A percentile compares a stretch with the other conserved stretches of the same genome.
Conservation (phyloP, 2,329 filamentous ascomycete genomes). For the Chaetomiaceae sp. region DNA sequence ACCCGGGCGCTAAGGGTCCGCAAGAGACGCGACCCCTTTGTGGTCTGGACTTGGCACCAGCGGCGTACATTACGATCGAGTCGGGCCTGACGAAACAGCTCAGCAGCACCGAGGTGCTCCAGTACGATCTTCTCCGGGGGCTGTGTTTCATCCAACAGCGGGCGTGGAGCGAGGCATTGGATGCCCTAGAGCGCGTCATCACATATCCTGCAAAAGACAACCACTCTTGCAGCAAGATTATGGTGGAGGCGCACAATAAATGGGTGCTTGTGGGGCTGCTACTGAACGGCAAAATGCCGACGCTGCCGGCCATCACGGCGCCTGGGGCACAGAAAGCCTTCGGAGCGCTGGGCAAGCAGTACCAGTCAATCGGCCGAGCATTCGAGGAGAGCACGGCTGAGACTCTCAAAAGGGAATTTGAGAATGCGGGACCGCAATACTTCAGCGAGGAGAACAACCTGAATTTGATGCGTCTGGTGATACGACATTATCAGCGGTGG, state of each 20-base stretch:
- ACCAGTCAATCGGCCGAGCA: slow-evolving; percentile 63
- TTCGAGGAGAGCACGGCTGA: slow-evolving; percentile 58
- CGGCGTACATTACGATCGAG: slow-evolving; percentile 55
- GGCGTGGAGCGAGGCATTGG: slow-evolving; percentile 59
- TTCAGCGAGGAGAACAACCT: slow-evolving; percentile 72
- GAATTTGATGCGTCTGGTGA: slow-evolving; percentile 65
- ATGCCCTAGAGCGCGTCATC: slow-evolving; percentile 61
- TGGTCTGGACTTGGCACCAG: slow-evolving; percentile 42
- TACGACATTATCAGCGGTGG: slow-evolving; percentile 68
- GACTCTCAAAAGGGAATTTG: slow-evolving; percentile 52
- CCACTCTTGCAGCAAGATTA: slow-evolving; percentile 63
- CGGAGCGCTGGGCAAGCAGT: slow-evolving; percentile 59
- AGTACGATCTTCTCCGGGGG: slow-evolving; percentile 64
- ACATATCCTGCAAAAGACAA: slow-evolving; percentile 61
- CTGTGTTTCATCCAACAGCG: slow-evolving; percentile 58
- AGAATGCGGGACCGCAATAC: slow-evolving; percentile 46
- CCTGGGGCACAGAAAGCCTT: slow-evolving; percentile 52
- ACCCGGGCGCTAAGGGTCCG: slow-evolving; percentile 45
- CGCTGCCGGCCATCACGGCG: slow-evolving; percentile 54
- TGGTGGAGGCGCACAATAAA: slow-evolving; percentile 88
- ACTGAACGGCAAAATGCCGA: slow-evolving; percentile 55
- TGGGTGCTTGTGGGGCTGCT: slow-evolving; percentile 78
- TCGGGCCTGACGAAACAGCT: slow-evolving; percentile 56
- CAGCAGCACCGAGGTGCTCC: slow-evolving; percentile 51
- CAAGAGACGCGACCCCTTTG: slow-evolving; percentile 40